A percentile compares a stretch with the other conserved stretches of the same genome.
Evolutionary conservation across 805 yeast species (phyloP).

Genomic region (Hanseniaspora lindneri): DNA sequence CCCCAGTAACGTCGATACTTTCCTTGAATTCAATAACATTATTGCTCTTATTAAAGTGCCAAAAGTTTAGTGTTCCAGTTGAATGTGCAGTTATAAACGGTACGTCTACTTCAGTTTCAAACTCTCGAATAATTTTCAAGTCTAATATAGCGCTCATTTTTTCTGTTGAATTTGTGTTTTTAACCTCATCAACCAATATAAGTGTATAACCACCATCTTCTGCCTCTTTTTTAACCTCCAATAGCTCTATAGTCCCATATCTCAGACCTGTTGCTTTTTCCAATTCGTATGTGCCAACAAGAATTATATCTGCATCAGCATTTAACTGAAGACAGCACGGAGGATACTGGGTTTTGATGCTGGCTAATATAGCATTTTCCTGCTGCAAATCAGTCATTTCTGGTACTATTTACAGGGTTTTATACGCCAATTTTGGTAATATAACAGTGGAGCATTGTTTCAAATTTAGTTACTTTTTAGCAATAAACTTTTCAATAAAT

Average conservation of each 20-base stretch:
- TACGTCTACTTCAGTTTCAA: constrained; percentile 24
- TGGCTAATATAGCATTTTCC: constrained; percentile 19
- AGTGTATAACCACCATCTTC: constrained; percentile 18
- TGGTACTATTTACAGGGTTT: too few relatives aligned
- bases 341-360: constrained; percentile 45
- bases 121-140: constrained; percentile 51
- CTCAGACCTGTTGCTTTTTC: constrained; percentile 47
- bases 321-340: constrained; percentile 70
- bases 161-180: constrained; percentile 27
- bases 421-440: too few relatives aligned
- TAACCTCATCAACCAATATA: constrained; percentile 18
- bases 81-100: constrained; percentile 60
- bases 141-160: constrained; percentile 60
- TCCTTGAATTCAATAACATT: constrained; percentile 20
- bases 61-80: constrained; percentile 58
- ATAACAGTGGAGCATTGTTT: too few relatives aligned
- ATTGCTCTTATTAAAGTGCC: constrained; percentile 35
- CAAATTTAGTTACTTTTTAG: too few relatives aligned
- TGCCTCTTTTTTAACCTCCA: constrained; percentile 15
- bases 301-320: constrained; percentile 39
- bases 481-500: too few relatives aligned
- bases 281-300: constrained; percentile 74
- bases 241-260: constrained; percentile 50
- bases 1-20: constrained; percentile 39
- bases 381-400: constrained; percentile 17